phyloP scores from a whole-genome alignment of 2,329 filamentous ascomycete genomes.

The Beauveria sp. region DNA sequence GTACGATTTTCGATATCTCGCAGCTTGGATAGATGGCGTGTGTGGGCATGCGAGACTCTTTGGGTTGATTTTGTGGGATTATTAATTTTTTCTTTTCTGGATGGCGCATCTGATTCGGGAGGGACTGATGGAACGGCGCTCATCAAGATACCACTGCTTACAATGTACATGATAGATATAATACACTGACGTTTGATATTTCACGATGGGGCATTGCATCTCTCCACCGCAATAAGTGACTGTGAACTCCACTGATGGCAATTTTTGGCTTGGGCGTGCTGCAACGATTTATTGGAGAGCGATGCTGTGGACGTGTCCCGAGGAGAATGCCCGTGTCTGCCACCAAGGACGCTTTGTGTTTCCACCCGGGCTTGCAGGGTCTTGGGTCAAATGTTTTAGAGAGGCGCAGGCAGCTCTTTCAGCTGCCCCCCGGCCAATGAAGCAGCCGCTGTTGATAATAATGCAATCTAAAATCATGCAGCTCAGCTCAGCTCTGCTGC shows the following conservation, averaged over 20 bases:
- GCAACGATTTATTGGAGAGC: too few species aligned
- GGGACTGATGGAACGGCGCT: neutral
- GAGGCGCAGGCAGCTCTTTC: neutral
- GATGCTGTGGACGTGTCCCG: too few species aligned
- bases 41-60: neutral
- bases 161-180: neutral
- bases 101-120: constrained; percentile 1
- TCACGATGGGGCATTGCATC: neutral
- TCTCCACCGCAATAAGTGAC: neutral
- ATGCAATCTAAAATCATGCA: neutral
- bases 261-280: neutral
- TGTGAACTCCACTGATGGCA: too few species aligned
- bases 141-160: constrained; percentile 1
- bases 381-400: neutral
- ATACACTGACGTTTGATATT: neutral
- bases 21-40: neutral
- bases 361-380: neutral
- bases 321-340: neutral
- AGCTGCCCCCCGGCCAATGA: neutral
- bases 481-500: constrained; percentile 2
- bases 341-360: too few species aligned
- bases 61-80: neutral
- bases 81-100: neutral
- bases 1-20: neutral
- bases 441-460: neutral